phyloP scores from a whole-genome alignment of 768 basidiomycete genomes.

The Mycena pura region DNA sequence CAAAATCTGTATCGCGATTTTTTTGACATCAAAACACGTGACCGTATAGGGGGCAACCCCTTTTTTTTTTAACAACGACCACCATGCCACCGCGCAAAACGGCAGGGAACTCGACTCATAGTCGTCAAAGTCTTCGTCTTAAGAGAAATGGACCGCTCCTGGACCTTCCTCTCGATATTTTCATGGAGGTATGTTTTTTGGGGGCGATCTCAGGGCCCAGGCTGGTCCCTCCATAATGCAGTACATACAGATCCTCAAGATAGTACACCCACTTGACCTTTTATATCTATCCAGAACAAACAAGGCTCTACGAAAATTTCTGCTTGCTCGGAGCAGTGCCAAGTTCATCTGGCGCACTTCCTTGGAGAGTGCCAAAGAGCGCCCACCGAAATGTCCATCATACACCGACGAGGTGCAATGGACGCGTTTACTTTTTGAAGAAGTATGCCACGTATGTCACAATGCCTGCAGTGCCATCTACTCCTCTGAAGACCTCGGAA shows the following conservation, averaged over 20 bases:
- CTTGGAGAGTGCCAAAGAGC: not conserved
- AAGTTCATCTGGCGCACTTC: slow-evolving; percentile 11
- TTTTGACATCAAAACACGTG: too few species aligned
- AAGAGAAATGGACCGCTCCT: slow-evolving; percentile 2
- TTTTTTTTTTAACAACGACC: too few species aligned
- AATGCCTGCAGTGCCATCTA: not conserved
- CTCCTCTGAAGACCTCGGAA: not conserved
- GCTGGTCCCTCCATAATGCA: too few species aligned
- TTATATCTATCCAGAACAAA: slow-evolving; percentile 9
- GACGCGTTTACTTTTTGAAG: slow-evolving; percentile 9
- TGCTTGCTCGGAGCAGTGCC: slow-evolving; percentile 1
- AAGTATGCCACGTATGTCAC: slow-evolving; percentile 8
- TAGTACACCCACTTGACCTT: slow-evolving; percentile 2
- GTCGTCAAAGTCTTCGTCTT: not conserved
- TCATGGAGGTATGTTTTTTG: slow-evolving; percentile 4
- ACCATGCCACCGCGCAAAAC: too few species aligned
- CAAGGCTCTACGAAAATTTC: slow-evolving; percentile 6
- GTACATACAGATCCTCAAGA: slow-evolving; percentile 6
- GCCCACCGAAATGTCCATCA: not conserved
- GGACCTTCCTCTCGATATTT: slow-evolving; percentile 10
- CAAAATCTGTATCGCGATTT: too few species aligned
- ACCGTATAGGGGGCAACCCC: too few species aligned
- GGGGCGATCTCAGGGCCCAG: too few species aligned
- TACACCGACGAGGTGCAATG: slow-evolving; percentile 2
- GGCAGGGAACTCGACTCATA: not conserved